Percentiles rank a stretch among this genome's conserved stretches.
phyloP scores from a whole-genome alignment of 768 basidiomycete species.

The Boletus sp. region DNA sequence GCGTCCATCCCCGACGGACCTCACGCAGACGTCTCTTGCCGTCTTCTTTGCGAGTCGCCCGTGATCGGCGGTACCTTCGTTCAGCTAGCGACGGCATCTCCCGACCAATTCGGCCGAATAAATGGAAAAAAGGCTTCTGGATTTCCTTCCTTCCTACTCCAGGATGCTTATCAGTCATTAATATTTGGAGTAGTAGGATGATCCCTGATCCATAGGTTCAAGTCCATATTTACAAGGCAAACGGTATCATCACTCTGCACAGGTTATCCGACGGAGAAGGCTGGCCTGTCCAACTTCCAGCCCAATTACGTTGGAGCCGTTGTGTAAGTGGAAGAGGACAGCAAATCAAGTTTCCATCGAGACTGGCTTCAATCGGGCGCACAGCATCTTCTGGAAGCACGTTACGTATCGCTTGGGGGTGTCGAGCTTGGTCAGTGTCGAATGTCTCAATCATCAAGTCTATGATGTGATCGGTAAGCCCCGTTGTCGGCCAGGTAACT shows the following conservation, averaged over 20 bases:
- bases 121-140: neutral
- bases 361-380: conserved; percentile 7
- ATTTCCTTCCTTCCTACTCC: conserved; percentile 6
- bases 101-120: conserved; percentile 19
- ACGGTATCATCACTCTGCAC: neutral
- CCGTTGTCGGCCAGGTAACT: conserved; percentile 3
- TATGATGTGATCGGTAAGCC: neutral
- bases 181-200: neutral
- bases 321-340: neutral
- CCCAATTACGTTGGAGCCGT: conserved; percentile 1
- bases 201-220: neutral
- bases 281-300: neutral
- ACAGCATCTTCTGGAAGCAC: conserved; percentile 10
- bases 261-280: neutral
- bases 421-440: neutral
- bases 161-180: neutral
- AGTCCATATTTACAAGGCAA: neutral
- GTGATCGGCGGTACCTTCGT: conserved; percentile 22
- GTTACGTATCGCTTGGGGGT: neutral
- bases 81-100: conserved; percentile 3
- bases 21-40: neutral
- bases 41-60: conserved; percentile 13
- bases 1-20: neutral
- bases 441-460: neutral
- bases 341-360: conserved; percentile 9